Base-by-base conservation (phyloP, 192 early-diverging fungal genomes). In the Mortierella claussenii region DNA sequence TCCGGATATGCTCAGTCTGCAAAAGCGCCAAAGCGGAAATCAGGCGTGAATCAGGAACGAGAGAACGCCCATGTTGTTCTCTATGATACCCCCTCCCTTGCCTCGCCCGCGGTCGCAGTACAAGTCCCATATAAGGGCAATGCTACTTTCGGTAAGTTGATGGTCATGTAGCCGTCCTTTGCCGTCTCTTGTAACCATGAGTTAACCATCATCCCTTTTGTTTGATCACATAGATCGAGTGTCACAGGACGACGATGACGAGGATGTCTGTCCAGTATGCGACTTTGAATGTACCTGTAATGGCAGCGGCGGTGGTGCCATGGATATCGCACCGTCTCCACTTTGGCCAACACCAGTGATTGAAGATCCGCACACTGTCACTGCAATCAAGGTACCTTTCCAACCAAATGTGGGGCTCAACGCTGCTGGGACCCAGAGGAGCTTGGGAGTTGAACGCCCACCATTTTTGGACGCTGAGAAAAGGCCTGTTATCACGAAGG, bases 181-280 rank as follows among this genome's bases (percentile, higher is more conserved):
- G n/a, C n/a, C n/a, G n/a, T n/a, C n/a, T n/a, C n/a, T n/a, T n/a
- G n/a, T n/a, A n/a, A n/a, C n/a, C n/a, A n/a, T n/a, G n/a, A n/a
- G n/a, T n/a, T n/a, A n/a, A n/a, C n/a, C n/a, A n/a, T n/a, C n/a
- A n/a, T n/a, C n/a, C n/a, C n/a, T n/a, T n/a, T n/a, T n/a, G n/a
- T n/a, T n/a, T n/a, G n/a, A n/a, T n/a, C 11, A 18, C 31, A 17
- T 34, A 68, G 66, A 17, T 23, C 56, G 56, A 12, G 31, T 64
- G 26, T 42, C 40, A 0, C 69, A 78, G 4, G 84, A 83, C 10
- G 83, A 83, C 21, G 84, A 63, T 0, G 85, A 86, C 17, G 80
- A 81, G 21, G 85, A 87, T 49, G 78, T 87, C 21, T 87, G 85
- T 49, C 83, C 83, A 12, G 79, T 87, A 0, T 87, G 85, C 49